These are phyloP conservation scores for Flueggea neowawraea DNA, from an alignment of 441 rosid genomes.

Conservation along the genomic window DNA sequence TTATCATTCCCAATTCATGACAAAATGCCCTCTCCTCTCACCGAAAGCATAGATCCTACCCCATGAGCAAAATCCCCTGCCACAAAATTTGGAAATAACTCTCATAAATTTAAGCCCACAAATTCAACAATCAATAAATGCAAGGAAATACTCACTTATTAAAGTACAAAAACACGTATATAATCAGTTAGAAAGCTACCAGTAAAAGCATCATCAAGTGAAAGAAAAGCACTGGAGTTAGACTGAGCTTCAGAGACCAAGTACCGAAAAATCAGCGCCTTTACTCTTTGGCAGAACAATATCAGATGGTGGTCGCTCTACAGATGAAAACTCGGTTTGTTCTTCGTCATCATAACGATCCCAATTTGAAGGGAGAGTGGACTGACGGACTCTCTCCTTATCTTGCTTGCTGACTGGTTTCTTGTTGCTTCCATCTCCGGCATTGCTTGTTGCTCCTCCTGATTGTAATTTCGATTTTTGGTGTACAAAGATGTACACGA, in stretches of 20 bases:
- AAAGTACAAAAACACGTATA: neutral
- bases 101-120: too few species aligned
- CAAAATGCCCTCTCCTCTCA: slow-evolving; percentile 62
- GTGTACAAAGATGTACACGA: too few species aligned
- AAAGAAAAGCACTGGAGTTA: slow-evolving; percentile 29
- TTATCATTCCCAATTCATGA: slow-evolving; percentile 70
- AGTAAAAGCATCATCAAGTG: slow-evolving; percentile 52
- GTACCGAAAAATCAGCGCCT: slow-evolving; percentile 69
- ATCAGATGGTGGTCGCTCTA: slow-evolving; percentile 24
- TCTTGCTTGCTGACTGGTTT: slow-evolving; percentile 12
- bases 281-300: slow-evolving; percentile 61
- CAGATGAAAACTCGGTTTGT: slow-evolving; percentile 33
- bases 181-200: slow-evolving; percentile 31
- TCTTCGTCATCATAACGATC: slow-evolving; percentile 60
- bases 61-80: slow-evolving; percentile 49
- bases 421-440: too few species aligned
- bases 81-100: slow-evolving; percentile 6
- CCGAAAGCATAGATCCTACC: slow-evolving; percentile 60
- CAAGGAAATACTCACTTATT: neutral
- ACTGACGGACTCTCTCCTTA: slow-evolving; percentile 19
- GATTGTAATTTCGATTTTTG: slow-evolving; percentile 34
- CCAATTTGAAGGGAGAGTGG: slow-evolving; percentile 67
- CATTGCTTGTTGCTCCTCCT: too few species aligned
- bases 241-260: slow-evolving; percentile 69
- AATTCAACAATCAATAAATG: too few species aligned